Conservation (phyloP, 2,329 filamentous ascomycete species). For the Xylariaceae sp. region DNA sequence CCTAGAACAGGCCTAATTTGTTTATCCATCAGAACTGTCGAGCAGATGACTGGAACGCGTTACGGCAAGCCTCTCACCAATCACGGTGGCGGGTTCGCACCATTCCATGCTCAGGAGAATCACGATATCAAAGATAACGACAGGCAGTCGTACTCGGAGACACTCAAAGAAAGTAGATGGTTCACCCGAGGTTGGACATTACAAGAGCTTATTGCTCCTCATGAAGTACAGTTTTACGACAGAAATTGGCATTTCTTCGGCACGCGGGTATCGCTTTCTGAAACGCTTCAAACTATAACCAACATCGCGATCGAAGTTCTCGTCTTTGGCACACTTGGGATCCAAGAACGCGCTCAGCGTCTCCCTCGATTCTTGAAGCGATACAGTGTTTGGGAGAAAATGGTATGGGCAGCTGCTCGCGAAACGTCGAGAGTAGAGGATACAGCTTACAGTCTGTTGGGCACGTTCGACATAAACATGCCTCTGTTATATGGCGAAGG, state of each 20-base stretch:
- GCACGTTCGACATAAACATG: slow-evolving; percentile 4
- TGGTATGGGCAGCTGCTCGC: slow-evolving; percentile 6
- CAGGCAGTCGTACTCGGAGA: too few relatives aligned
- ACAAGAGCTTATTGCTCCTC: slow-evolving; percentile 3
- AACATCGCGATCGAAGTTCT: too few relatives aligned
- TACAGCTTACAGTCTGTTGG: slow-evolving; percentile 8
- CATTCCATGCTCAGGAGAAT: too few relatives aligned
- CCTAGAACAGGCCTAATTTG: too few relatives aligned
- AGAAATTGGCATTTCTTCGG: slow-evolving; percentile 4
- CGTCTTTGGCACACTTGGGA: too few relatives aligned
- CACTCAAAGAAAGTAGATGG: neutral
- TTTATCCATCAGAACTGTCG: too few relatives aligned
- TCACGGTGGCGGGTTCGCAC: too few relatives aligned
- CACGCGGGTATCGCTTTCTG: slow-evolving; percentile 4
- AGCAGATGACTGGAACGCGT: too few relatives aligned
- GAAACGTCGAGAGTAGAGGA: slow-evolving; percentile 4
- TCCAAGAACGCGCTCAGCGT: neutral
- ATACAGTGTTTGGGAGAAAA: neutral
- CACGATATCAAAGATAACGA: too few relatives aligned
- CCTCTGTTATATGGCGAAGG: slow-evolving; percentile 6
- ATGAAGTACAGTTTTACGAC: slow-evolving; percentile 2
- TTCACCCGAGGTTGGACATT: slow-evolving; percentile 3
- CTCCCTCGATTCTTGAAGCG: slow-evolving; percentile 2
- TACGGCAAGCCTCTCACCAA: too few relatives aligned
- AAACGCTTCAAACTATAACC: neutral